Conservation (phyloP, 78 protist species). For the Planoprotostelium fungivorum region DNA sequence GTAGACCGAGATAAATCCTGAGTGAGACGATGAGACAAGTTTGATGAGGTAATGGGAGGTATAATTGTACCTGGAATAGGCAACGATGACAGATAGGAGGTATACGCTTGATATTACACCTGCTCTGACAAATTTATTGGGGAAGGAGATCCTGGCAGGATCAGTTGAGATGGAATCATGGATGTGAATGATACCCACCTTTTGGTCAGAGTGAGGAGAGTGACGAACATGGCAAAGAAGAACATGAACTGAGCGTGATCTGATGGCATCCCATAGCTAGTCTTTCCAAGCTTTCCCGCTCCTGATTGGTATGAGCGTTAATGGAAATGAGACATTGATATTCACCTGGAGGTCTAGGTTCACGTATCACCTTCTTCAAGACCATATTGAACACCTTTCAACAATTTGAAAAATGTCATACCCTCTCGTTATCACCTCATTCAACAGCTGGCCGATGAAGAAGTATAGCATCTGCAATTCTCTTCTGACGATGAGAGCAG, state of each 20-base stretch:
- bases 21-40: background rate
- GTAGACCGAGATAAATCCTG: background rate
- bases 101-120: background rate
- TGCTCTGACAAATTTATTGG: background rate
- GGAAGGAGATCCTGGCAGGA: background rate
- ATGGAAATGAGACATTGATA: background rate
- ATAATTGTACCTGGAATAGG: conserved; percentile 34
- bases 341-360: background rate
- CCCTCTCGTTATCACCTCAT: too few species aligned
- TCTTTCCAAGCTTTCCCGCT: conserved; percentile 19
- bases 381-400: background rate
- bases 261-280: conserved; percentile 66
- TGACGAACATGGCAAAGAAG: conserved; percentile 45
- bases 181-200: background rate
- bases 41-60: background rate
- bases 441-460: background rate
- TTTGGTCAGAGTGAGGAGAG: conserved; percentile 19
- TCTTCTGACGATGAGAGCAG: background rate
- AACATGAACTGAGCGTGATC: conserved; percentile 61
- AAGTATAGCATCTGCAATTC: background rate
- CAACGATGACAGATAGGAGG: conserved; percentile 21
- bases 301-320: too few species aligned
- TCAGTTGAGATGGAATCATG: background rate
- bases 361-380: background rate
- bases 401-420: too few species aligned